phyloP scores from a whole-genome alignment of 192 early-diverging fungal genomes.

The Gamsiella multidivaricata region DNA sequence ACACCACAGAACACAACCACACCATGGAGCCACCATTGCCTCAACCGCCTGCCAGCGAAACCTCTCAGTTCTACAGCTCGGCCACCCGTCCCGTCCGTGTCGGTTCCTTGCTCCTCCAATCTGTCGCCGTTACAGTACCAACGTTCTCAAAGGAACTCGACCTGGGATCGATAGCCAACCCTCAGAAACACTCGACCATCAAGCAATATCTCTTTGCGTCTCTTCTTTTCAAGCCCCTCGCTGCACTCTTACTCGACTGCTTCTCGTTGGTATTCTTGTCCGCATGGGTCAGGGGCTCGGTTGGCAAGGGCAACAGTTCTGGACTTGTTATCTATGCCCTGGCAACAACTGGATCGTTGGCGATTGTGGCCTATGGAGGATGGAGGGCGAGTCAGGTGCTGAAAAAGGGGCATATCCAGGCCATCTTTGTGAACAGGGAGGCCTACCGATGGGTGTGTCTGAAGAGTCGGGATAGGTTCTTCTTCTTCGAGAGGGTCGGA shows the following conservation, averaged over 20 bases:
- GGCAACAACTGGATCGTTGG: constrained; percentile 17
- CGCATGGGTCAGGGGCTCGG: constrained; percentile 14
- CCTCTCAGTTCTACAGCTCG: constrained; percentile 15
- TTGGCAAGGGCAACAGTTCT: constrained; percentile 28
- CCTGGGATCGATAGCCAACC: constrained; percentile 36
- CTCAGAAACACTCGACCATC: constrained; percentile 27
- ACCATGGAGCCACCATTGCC: constrained; percentile 26
- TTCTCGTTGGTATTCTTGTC: constrained; percentile 29
- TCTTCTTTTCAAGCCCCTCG: constrained; percentile 36
- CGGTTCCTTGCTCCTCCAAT: constrained; percentile 34
- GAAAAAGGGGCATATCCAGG: constrained; percentile 34
- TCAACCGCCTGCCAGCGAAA: constrained; percentile 17
- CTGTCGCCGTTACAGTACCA: constrained; percentile 24
- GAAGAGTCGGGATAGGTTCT: constrained; percentile 29
- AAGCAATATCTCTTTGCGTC: constrained; percentile 48
- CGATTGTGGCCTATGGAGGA: constrained; percentile 27
- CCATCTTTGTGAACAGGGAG: constrained; percentile 44
- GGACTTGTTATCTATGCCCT: constrained; percentile 25
- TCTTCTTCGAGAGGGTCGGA: constrained; percentile 51
- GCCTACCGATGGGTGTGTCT: constrained; percentile 47
- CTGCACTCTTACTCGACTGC: constrained; percentile 29
- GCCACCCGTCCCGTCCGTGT: constrained; percentile 19
- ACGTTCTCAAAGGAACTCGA: constrained; percentile 42
- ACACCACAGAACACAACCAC: not conserved
- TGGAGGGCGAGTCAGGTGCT: constrained; percentile 32